phyloP scores from a whole-genome alignment of 139 green algal genomes.

The Tetradesmus obliquus region DNA sequence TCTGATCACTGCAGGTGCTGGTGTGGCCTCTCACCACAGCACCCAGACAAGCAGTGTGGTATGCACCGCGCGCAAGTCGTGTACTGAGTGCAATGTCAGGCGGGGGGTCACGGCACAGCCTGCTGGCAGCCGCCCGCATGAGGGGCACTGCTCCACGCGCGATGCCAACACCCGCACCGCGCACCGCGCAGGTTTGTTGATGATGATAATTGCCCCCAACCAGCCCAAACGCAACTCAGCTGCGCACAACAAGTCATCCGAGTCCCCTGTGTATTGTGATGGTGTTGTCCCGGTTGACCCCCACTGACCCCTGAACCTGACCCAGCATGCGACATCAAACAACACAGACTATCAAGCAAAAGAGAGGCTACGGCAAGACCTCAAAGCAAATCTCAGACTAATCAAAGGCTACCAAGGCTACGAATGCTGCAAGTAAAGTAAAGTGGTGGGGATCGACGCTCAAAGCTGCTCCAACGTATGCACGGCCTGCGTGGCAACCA shows the following conservation, averaged over 20 bases:
- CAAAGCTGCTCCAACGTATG: background rate
- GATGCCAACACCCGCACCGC: too few relatives aligned
- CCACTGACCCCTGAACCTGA: background rate
- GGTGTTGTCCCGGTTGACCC: background rate
- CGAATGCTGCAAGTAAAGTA: background rate
- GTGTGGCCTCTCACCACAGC: too few relatives aligned
- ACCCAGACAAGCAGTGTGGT: background rate
- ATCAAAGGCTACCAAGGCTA: background rate
- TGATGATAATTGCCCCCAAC: too few relatives aligned
- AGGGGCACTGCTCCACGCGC: background rate
- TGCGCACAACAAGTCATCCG: background rate
- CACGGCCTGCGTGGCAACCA: background rate
- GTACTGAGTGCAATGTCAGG: background rate
- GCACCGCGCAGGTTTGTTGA: too few relatives aligned
- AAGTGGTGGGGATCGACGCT: background rate
- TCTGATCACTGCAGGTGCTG: background rate
- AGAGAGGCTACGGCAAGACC: background rate
- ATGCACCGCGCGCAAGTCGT: background rate
- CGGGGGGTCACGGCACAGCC: background rate
- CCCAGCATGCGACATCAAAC: background rate
- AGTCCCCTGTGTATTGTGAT: background rate
- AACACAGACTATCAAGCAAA: background rate
- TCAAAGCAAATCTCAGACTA: background rate
- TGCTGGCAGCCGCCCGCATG: background rate
- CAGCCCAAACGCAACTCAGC: too few relatives aligned